Percentiles rank a stretch among this genome's conserved stretches.
Conservation (phyloP, 768 basidiomycete species). For the Russula compacta region DNA sequence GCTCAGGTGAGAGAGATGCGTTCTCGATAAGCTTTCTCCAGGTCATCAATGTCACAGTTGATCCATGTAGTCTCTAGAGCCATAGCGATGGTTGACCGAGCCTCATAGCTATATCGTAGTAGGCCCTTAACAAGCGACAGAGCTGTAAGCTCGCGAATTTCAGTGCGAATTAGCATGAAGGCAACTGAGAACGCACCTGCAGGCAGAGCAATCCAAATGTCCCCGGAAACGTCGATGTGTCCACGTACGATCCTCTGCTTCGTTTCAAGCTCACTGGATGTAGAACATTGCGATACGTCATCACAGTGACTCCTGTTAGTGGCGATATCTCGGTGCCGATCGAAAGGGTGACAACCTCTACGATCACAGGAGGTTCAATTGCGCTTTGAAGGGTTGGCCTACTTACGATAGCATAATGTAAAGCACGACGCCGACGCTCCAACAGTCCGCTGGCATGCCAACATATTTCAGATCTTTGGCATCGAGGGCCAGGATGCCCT, state of each 20-base stretch:
- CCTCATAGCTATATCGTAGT: conserved; percentile 45
- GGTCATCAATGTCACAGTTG: conserved; percentile 44
- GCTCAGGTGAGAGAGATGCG: conserved; percentile 32
- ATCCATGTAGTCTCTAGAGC: conserved; percentile 67
- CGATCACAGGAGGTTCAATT: neutral
- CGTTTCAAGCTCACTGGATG: conserved; percentile 46
- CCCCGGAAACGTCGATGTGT: conserved; percentile 35
- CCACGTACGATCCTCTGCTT: conserved; percentile 59
- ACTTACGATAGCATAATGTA: conserved; percentile 80
- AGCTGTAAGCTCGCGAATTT: conserved; percentile 33
- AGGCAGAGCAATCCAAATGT: conserved; percentile 46
- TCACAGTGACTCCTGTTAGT: neutral
- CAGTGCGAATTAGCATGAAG: neutral
- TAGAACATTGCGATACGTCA: conserved; percentile 33
- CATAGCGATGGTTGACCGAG: conserved; percentile 53
- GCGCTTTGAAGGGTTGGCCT: neutral
- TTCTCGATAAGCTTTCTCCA: conserved; percentile 51
- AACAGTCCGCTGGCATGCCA: conserved; percentile 85
- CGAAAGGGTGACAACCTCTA: conserved; percentile 15
- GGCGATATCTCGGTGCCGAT: neutral
- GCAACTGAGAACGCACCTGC: conserved; percentile 41
- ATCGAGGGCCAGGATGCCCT: conserved; percentile 73
- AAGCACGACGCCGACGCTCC: conserved; percentile 76
- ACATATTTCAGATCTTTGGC: conserved; percentile 62
- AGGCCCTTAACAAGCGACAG: conserved; percentile 49